A percentile compares a stretch with the other conserved stretches of the same genome.
Conservation (phyloP, 83 land plant species). For the Larix sibirica region DNA sequence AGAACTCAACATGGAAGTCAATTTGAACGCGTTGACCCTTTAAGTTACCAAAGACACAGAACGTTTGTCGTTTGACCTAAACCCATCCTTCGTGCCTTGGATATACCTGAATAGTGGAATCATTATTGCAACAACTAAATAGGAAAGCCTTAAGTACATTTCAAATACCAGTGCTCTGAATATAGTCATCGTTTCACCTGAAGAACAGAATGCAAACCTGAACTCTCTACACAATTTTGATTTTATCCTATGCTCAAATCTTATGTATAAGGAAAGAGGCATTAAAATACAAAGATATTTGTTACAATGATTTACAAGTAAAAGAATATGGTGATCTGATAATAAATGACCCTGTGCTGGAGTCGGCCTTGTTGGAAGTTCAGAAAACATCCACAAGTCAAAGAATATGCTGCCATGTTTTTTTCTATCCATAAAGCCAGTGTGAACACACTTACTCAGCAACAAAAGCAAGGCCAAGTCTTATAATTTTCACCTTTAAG, state of each 20-base stretch:
- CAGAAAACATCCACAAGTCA: background rate
- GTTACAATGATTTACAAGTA: conserved; percentile 9
- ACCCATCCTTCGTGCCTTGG: background rate
- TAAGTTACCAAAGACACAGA: background rate
- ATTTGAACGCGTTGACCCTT: background rate
- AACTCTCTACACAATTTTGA: background rate
- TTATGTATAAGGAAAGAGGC: background rate
- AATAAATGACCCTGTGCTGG: background rate
- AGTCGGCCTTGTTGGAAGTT: background rate
- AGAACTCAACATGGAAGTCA: background rate
- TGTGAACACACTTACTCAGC: background rate
- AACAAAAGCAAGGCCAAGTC: background rate
- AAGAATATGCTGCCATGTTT: background rate
- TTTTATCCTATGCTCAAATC: background rate
- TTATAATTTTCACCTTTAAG: background rate
- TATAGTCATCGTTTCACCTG: background rate
- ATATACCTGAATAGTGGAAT: background rate
- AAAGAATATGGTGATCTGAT: conserved; percentile 3
- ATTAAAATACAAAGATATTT: conserved; percentile 9
- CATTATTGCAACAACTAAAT: background rate
- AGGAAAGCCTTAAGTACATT: background rate
- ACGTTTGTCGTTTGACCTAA: background rate
- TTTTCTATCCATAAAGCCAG: background rate
- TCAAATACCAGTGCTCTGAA: background rate
- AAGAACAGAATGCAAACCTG: background rate